Evolutionary conservation across 148 eudicot genomes (phyloP), one percentile per base, ranked within the genome.

Genomic region (Vaccinium corymbosum): DNA sequence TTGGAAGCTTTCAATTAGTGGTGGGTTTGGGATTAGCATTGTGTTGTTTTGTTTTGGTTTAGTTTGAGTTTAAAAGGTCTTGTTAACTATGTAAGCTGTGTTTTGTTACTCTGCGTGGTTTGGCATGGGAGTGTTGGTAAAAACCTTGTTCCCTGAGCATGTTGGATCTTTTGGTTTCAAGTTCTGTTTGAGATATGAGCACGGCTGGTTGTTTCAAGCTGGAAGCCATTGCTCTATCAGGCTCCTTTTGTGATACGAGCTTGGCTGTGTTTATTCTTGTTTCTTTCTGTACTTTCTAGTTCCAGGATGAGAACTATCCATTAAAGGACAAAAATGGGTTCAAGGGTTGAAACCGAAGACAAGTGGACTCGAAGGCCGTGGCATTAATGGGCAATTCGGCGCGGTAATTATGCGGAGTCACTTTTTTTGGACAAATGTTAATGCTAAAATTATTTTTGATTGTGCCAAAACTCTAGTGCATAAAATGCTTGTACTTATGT

Each of bases 1-100:
- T 89, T 38, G 85, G 86, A 51, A 59, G 87, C 75, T 77, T 90
- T 27, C 83, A 87, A 51, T 59, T 86, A 25, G 16, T 84, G 52
- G 83, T 68, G 77, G 90, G 75, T 46, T 80, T 84, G 76, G 89
- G 87, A 42, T 85, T 83, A 72, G 53, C 70, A 49, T 38, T 64
- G 76, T 55, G 83, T 49, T 74, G 78, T 85, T 64, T 83, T 81
- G 84, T 76, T 82, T 70, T n/a, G 66, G 78, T 53, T 82, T 46
- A 50, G 57, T 57, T 59, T 62, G 8, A 61, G 19, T 32, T 19
- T 42, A 19, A 13, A 61, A 70, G 73, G 49, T 17, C 29, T 32
- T 55, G 64, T 38, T 29, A 25, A 22, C 22, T 56, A 57, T 53
- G 53, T 48, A 64, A 16, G 57, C 42, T 42, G 32, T 25, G 59